A percentile compares a stretch with the other conserved stretches of the same genome.
Evolutionary conservation across 2,329 filamentous ascomycete species (phyloP).

Genomic region (Hypomyces rosellus): DNA sequence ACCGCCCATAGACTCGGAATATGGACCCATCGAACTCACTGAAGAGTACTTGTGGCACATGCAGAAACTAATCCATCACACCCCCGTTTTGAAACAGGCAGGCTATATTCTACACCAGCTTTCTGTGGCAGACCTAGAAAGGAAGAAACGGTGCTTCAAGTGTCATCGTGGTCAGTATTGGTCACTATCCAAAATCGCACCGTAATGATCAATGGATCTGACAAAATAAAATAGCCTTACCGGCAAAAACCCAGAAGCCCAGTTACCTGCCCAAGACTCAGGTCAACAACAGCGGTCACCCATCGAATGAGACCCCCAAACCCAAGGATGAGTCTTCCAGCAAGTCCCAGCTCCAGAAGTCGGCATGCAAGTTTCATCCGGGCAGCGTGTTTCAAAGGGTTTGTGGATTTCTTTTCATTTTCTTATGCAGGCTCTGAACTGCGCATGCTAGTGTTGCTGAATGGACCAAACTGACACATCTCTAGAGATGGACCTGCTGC

Average conservation of each 20-base stretch:
- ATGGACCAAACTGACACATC: too few relatives aligned
- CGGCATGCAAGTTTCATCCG: conserved; percentile 21
- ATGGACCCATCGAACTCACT: conserved; percentile 16
- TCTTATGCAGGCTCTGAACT: too few relatives aligned
- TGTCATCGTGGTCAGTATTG: conserved; percentile 20
- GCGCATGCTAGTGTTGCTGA: too few relatives aligned
- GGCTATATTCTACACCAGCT: conserved; percentile 24
- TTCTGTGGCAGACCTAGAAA: conserved; percentile 20
- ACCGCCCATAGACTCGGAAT: conserved; percentile 4
- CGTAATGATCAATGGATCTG: too few relatives aligned
- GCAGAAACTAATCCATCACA: conserved; percentile 14
- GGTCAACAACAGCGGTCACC: background rate
- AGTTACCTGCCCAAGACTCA: background rate
- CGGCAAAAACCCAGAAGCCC: background rate
- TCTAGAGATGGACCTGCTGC: conserved; percentile 28
- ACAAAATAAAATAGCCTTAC: background rate
- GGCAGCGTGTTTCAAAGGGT: conserved; percentile 24
- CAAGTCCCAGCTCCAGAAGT: conserved; percentile 8
- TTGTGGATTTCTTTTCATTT: conserved; percentile 3
- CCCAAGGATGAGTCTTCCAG: background rate
- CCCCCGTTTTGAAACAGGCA: conserved; percentile 15
- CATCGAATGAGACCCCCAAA: background rate
- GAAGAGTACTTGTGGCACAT: conserved; percentile 16
- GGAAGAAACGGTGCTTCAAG: conserved; percentile 25
- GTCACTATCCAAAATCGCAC: background rate